These are phyloP conservation scores for Cystofilobasidium ferigula DNA, from an alignment of 768 basidiomycete species.

Conservation along the genomic window DNA sequence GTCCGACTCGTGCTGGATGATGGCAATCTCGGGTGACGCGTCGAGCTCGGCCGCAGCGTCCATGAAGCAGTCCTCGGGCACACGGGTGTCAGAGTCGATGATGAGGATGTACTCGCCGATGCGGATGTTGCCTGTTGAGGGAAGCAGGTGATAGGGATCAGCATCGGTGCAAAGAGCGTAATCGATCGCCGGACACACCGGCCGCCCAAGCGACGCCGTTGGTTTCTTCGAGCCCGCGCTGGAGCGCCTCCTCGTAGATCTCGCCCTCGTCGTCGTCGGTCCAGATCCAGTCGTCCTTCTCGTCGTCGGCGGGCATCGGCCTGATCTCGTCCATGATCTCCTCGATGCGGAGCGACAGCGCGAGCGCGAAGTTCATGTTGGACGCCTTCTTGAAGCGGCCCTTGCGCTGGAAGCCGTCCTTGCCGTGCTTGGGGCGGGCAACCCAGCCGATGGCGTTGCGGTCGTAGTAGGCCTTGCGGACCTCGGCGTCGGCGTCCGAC, in stretches of 20 bases:
- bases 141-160: neutral
- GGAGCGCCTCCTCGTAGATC: constrained; percentile 59
- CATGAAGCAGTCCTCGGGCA: constrained; percentile 59
- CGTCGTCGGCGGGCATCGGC: constrained; percentile 42
- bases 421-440: constrained; percentile 62
- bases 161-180: too few species aligned
- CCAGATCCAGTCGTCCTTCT: constrained; percentile 46
- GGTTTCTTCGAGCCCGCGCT: constrained; percentile 59
- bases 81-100: constrained; percentile 21
- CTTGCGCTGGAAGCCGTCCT: constrained; percentile 63
- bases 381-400: constrained; percentile 89
- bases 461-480: constrained; percentile 61
- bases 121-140: neutral
- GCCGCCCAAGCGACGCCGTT: constrained; percentile 61
- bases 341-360: constrained; percentile 55
- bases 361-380: constrained; percentile 78
- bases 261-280: constrained; percentile 56
- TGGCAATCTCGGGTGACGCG: constrained; percentile 69
- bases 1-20: constrained; percentile 79
- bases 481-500: constrained; percentile 51
- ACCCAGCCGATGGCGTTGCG: constrained; percentile 67
- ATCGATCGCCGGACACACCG: too few species aligned
- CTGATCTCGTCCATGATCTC: constrained; percentile 43
- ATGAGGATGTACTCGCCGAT: constrained; percentile 28
- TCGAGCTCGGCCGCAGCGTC: constrained; percentile 78